A percentile compares a stretch with the other conserved stretches of the same genome.
Evolutionary conservation across 2,329 filamentous ascomycete species (phyloP).

Genomic region (Ceratocystis albifundus): DNA sequence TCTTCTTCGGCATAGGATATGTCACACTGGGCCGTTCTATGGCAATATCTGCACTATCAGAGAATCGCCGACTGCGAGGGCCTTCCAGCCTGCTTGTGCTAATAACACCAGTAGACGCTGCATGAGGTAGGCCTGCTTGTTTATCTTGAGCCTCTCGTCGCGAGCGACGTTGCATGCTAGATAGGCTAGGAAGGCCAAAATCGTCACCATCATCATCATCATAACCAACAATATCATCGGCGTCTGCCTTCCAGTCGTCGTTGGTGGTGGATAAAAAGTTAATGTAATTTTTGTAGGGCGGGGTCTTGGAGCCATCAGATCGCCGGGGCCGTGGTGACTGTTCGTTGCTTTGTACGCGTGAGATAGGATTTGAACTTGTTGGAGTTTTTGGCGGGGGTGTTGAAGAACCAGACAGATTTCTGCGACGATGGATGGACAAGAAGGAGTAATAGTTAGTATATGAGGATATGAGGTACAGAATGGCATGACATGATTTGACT

Average conservation of each 20-base stretch:
- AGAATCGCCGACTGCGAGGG: conserved; percentile 46
- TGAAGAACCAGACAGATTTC: conserved; percentile 48
- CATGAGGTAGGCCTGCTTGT: conserved; percentile 5
- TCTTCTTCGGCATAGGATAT: conserved; percentile 81
- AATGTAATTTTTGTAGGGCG: conserved; percentile 62
- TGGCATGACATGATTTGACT: background rate
- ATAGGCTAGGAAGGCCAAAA: conserved; percentile 85
- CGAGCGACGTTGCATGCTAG: conserved; percentile 72
- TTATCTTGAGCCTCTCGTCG: conserved; percentile 32
- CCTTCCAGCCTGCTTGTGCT: conserved; percentile 28
- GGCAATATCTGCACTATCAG: conserved; percentile 87
- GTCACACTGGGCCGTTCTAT: conserved; percentile 72
- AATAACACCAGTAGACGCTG: background rate
- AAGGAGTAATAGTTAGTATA: conserved; percentile 21
- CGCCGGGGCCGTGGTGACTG: conserved; percentile 45
- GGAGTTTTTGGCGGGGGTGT: conserved; percentile 67
- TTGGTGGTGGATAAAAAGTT: conserved; percentile 72
- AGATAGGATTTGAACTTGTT: conserved; percentile 40
- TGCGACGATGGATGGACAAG: conserved; percentile 28
- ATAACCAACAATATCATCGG: conserved; percentile 67
- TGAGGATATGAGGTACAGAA: background rate
- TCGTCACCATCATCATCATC: conserved; percentile 84
- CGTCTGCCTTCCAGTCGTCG: conserved; percentile 68
- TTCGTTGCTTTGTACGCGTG: conserved; percentile 37
- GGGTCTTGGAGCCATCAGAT: conserved; percentile 44